Conservation (phyloP, 2,329 filamentous ascomycete genomes). For the Sarocladiaceae sp. region DNA sequence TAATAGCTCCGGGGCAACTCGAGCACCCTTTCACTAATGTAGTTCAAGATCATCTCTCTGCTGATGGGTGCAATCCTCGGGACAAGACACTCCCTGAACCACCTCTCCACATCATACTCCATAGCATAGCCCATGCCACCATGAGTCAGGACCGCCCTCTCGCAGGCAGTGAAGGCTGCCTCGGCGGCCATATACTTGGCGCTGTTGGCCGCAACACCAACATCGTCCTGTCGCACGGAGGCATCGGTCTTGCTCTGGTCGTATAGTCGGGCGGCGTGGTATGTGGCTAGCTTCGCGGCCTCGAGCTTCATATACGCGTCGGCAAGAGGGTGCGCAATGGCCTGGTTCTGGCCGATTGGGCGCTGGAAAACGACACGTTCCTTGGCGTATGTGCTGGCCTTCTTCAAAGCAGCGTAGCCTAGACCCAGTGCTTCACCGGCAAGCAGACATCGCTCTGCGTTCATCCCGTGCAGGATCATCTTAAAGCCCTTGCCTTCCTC, state of each 20-base stretch:
- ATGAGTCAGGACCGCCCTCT: constrained; percentile 54
- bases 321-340: constrained; percentile 61
- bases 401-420: constrained; percentile 66
- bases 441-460: constrained; percentile 70
- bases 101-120: constrained; percentile 63
- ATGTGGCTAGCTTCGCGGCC: constrained; percentile 60
- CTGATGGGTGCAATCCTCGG: constrained; percentile 62
- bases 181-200: constrained; percentile 69
- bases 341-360: constrained; percentile 63
- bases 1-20: constrained; percentile 64
- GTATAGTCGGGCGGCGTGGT: constrained; percentile 61
- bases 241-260: constrained; percentile 47
- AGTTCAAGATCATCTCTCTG: constrained; percentile 74
- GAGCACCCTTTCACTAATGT: constrained; percentile 65
- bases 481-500: constrained; percentile 73
- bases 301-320: constrained; percentile 63
- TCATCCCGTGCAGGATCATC: constrained; percentile 76
- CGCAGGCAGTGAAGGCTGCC: constrained; percentile 58
- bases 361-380: constrained; percentile 63
- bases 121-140: constrained; percentile 64
- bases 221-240: constrained; percentile 36
- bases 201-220: constrained; percentile 64
- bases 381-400: constrained; percentile 60
- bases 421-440: constrained; percentile 77
- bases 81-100: constrained; percentile 60